Percentiles rank a stretch among this genome's conserved stretches.
Evolutionary conservation across 208 protist species (phyloP).

Genomic region (Wallacemonas rigidus): DNA sequence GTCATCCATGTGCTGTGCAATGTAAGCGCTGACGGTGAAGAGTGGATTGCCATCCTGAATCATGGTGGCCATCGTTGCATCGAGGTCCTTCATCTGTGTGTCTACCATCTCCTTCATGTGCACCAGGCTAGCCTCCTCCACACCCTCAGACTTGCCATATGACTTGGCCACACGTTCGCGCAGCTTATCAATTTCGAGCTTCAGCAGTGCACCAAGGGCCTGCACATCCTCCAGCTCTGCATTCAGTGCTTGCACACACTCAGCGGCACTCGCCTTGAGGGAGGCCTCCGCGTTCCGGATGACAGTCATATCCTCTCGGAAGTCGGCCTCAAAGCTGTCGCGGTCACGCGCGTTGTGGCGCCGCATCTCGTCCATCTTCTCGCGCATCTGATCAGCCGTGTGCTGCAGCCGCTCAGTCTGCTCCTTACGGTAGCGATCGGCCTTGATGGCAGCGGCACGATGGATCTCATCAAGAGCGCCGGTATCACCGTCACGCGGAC

Average conservation of each 20-base stretch:
- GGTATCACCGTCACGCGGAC: slow-evolving; percentile 10
- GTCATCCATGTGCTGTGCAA: slow-evolving; percentile 32
- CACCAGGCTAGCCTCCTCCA: slow-evolving; percentile 70
- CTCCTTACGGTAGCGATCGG: slow-evolving; percentile 53
- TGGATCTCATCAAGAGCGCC: slow-evolving; percentile 47
- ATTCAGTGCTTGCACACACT: slow-evolving; percentile 77
- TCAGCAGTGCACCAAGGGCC: slow-evolving; percentile 65
- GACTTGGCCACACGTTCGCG: slow-evolving; percentile 55
- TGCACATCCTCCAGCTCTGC: slow-evolving; percentile 81
- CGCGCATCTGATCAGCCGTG: slow-evolving; percentile 52
- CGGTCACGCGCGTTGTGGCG: slow-evolving; percentile 65
- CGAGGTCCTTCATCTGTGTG: slow-evolving; percentile 57
- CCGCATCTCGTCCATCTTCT: slow-evolving; percentile 54
- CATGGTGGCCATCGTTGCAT: slow-evolving; percentile 37
- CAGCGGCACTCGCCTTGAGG: slow-evolving; percentile 72
- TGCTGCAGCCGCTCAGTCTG: slow-evolving; percentile 49
- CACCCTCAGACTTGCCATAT: slow-evolving; percentile 46
- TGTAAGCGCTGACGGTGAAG: slow-evolving; percentile 30
- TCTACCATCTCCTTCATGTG: slow-evolving; percentile 76
- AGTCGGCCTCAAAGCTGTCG: slow-evolving; percentile 59
- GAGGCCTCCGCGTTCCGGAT: slow-evolving; percentile 63
- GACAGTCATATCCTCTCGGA: slow-evolving; percentile 68
- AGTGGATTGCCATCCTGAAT: slow-evolving; percentile 40
- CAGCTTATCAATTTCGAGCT: slow-evolving; percentile 64
- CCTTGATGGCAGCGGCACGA: slow-evolving; percentile 59